A percentile compares a stretch with the other conserved stretches of the same genome.
Conservation (phyloP, 805 yeast species). For the Isabelozyma pseudorhagii region DNA sequence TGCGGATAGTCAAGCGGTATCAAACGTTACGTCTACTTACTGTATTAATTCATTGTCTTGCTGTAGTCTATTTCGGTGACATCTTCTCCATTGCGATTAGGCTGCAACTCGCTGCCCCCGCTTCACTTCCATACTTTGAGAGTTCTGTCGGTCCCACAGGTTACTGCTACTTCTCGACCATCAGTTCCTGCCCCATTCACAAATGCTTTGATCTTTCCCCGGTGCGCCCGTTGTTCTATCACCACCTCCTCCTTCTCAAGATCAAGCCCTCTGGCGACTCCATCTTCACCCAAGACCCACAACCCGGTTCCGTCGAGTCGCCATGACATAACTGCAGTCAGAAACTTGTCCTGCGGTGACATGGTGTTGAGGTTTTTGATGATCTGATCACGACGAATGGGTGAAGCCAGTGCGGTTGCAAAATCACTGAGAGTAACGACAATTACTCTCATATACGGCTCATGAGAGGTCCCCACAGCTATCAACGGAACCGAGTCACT, state of each 20-base stretch:
- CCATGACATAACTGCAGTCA: constrained; percentile 50
- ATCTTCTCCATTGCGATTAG: neutral
- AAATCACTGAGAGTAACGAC: constrained; percentile 44
- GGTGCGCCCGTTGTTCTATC: constrained; percentile 32
- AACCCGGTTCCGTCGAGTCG: constrained; percentile 46
- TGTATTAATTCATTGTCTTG: too few species aligned
- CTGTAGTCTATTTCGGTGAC: too few species aligned
- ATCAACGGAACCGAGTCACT: constrained; percentile 27
- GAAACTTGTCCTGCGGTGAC: constrained; percentile 69
- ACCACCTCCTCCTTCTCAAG: constrained; percentile 34
- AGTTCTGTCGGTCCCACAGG: constrained; percentile 45
- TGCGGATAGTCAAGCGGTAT: too few species aligned
- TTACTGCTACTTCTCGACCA: constrained; percentile 38
- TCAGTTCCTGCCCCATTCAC: constrained; percentile 18
- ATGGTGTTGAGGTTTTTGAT: constrained; percentile 37
- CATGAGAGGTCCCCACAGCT: constrained; percentile 72
- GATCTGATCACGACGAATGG: constrained; percentile 23
- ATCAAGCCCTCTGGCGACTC: constrained; percentile 58
- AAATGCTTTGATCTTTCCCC: constrained; percentile 48
- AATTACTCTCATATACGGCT: constrained; percentile 71
- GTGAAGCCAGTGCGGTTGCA: constrained; percentile 2
- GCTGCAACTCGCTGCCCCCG: neutral
- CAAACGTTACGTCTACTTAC: too few species aligned
- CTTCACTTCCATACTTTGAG: constrained; percentile 12
- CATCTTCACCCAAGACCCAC: constrained; percentile 73